Percentiles rank a stretch among this genome's conserved stretches.
Conservation (phyloP, 2,329 filamentous ascomycete genomes). For the Pseudophaeomoniella oleicola region DNA sequence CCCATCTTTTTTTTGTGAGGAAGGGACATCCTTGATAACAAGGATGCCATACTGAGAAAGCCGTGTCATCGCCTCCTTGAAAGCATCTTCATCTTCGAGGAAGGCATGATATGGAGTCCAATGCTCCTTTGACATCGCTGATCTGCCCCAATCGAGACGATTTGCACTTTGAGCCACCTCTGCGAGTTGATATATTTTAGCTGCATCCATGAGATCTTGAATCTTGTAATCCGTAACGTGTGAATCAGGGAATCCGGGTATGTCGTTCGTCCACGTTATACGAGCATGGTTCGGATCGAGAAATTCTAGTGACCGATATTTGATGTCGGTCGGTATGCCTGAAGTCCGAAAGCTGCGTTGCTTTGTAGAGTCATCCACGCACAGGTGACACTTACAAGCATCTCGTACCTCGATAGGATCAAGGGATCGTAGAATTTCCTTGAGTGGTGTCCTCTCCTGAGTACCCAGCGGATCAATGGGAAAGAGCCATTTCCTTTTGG, state of each 20-base stretch:
- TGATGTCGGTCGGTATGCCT: slow-evolving; percentile 43
- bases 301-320: slow-evolving; percentile 20
- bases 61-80: slow-evolving; percentile 47
- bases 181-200: slow-evolving; percentile 15
- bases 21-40: slow-evolving; percentile 60
- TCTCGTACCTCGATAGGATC: slow-evolving; percentile 28
- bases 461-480: too few relatives aligned
- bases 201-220: not conserved
- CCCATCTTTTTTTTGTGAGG: not conserved
- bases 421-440: not conserved
- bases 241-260: slow-evolving; percentile 20
- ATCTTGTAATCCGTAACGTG: not conserved
- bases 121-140: slow-evolving; percentile 32
- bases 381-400: slow-evolving; percentile 36
- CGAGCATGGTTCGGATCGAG: slow-evolving; percentile 32
- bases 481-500: too few relatives aligned
- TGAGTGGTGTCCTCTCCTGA: not conserved
- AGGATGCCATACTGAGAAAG: slow-evolving; percentile 57
- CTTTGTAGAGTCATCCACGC: slow-evolving; percentile 43
- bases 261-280: slow-evolving; percentile 48
- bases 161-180: slow-evolving; percentile 13
- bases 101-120: slow-evolving; percentile 59
- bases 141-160: slow-evolving; percentile 22
- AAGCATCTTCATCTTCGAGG: slow-evolving; percentile 42
- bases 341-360: slow-evolving; percentile 50